Evolutionary conservation across 1,284 basidiomycete species (phyloP).

Genomic region (Lignosus rhinocerotis): DNA sequence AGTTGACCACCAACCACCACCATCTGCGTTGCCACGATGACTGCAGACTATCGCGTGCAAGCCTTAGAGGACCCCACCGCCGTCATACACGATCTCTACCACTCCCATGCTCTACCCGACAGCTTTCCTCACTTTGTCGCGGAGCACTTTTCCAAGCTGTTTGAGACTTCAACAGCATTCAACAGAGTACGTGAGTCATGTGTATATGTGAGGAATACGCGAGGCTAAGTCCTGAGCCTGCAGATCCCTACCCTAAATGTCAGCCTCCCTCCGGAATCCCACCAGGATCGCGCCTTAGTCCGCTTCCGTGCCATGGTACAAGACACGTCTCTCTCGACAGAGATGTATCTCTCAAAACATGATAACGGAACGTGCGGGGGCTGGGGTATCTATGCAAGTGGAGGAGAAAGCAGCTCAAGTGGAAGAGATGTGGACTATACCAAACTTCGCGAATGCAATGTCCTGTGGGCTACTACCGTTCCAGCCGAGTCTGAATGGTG

Average conservation of each 20-base stretch:
- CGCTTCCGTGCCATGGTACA: slow-evolving; percentile 78
- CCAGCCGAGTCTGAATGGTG: slow-evolving; percentile 64
- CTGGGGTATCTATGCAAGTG: slow-evolving; percentile 57
- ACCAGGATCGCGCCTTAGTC: slow-evolving; percentile 55
- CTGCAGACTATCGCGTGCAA: slow-evolving; percentile 50
- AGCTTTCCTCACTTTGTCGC: slow-evolving; percentile 50
- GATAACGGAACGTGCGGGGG: slow-evolving; percentile 53
- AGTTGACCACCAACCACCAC: background rate
- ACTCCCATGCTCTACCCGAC: slow-evolving; percentile 25
- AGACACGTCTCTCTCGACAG: slow-evolving; percentile 70
- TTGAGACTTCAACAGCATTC: slow-evolving; percentile 43
- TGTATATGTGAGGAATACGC: background rate
- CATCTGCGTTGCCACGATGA: slow-evolving; percentile 39
- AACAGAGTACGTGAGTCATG: slow-evolving; percentile 37
- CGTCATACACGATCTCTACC: slow-evolving; percentile 49
- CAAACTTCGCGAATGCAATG: slow-evolving; percentile 58
- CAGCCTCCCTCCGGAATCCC: slow-evolving; percentile 45
- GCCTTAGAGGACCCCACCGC: slow-evolving; percentile 49
- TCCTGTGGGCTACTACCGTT: slow-evolving; percentile 71
- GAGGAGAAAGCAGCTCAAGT: slow-evolving; percentile 15
- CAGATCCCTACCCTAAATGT: slow-evolving; percentile 59
- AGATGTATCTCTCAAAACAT: slow-evolving; percentile 63
- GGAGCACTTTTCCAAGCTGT: slow-evolving; percentile 50
- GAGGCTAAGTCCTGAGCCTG: background rate
- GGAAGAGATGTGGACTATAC: slow-evolving; percentile 44